Conservation (phyloP, 305 asterid genomes). For the Fraxinus dipetala region DNA sequence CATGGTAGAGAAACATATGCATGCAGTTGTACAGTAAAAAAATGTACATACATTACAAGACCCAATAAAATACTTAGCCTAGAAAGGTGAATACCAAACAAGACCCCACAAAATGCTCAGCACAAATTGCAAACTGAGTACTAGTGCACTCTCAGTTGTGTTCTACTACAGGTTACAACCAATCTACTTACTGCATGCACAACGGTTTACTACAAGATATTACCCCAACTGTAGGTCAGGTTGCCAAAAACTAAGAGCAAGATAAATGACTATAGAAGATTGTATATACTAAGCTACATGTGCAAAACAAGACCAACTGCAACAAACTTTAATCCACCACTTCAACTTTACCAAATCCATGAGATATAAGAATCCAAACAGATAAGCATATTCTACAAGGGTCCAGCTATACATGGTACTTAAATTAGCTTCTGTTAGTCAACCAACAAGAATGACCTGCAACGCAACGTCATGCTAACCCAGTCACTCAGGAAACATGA, state of each 20-base stretch:
- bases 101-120: background rate
- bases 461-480: background rate
- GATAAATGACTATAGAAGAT: background rate
- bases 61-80: background rate
- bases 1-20: background rate
- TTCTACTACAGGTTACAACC: background rate
- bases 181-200: background rate
- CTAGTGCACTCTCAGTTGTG: background rate
- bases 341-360: slow-evolving; percentile 1
- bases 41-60: background rate
- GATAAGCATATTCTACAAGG: background rate
- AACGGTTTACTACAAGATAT: background rate
- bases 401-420: slow-evolving; percentile 9
- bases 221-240: background rate
- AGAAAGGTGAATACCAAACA: background rate
- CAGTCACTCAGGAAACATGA: background rate
- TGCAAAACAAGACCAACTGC: background rate
- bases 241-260: slow-evolving; percentile 12
- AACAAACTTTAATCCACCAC: slow-evolving; percentile 9
- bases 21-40: background rate
- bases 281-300: background rate
- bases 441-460: background rate
- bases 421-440: background rate
- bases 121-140: background rate
- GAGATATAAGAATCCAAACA: slow-evolving; percentile 3